A percentile compares a stretch with the other conserved stretches of the same genome.
Conservation (phyloP, 345 rosid species). For the Eucalyptus polybractea region DNA sequence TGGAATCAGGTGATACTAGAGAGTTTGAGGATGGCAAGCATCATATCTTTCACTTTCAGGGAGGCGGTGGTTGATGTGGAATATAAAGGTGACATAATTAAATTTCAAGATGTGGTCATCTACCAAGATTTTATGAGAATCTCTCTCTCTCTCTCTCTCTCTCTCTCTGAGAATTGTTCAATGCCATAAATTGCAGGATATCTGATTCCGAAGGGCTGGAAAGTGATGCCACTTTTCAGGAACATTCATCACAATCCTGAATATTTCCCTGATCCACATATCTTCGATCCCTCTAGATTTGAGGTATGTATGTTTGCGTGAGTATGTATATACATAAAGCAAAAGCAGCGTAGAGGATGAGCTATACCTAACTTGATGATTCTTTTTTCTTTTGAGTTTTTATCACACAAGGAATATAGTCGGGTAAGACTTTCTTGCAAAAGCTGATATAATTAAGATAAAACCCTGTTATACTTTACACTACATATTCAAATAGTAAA, state of each 20-base stretch:
- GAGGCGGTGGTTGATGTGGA: conserved; percentile 88
- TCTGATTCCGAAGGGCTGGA: conserved; percentile 95
- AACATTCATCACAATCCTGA: conserved; percentile 84
- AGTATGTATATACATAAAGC: not conserved
- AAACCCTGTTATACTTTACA: not conserved
- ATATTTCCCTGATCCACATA: conserved; percentile 59
- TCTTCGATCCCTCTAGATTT: conserved; percentile 78
- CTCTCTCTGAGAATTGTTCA: not conserved
- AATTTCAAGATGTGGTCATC: not conserved
- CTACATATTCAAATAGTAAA: not conserved
- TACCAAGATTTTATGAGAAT: not conserved
- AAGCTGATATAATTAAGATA: not conserved
- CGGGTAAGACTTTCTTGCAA: not conserved
- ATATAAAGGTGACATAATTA: conserved; percentile 41
- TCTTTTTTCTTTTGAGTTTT: not conserved
- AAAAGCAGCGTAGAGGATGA: not conserved
- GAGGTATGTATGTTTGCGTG: conserved; percentile 25
- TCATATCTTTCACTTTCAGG: conserved; percentile 86
- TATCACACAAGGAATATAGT: not conserved
- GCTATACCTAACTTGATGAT: not conserved
- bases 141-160: not conserved
- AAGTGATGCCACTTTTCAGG: conserved; percentile 96
- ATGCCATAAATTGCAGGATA: conserved; percentile 29
- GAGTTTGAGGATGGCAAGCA: conserved; percentile 83
- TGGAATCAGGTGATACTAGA: conserved; percentile 39